Base-by-base conservation (phyloP, 805 yeast genomes). In the Kodamaea jinghongensis region DNA sequence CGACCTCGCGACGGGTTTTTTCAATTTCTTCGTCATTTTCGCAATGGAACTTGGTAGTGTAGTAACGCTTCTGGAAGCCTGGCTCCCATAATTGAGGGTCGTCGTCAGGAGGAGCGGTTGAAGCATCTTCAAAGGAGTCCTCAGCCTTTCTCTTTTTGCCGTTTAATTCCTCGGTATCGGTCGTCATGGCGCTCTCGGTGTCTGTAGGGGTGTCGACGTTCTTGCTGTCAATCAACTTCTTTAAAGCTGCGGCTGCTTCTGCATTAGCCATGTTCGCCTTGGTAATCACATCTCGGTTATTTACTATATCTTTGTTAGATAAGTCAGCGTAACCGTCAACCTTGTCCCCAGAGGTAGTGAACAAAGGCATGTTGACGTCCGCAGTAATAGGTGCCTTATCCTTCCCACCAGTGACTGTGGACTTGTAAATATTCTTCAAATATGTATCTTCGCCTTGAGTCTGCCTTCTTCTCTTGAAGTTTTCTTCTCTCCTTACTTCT, bases 61-160 rank as follows among this genome's bases (percentile, higher is more conserved):
- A 93, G 60, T 93, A 93, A 36, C 99, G 70, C 39, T 75, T 78
- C 37, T 76, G 77, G 61, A 86, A 93, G 0, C 99, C 99, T 0
- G 93, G 83, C 58, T 88, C 95, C 80, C 86, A 83, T 46, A 87
- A 63, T 49, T 80, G 76, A 25, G 90, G 38, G 36, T 57, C 59
- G 4, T 47, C 82, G 8, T 5, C 5, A 20, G 23, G 23, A 6
- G 71, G 64, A 43, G 75, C 80, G 23, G 60, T 70, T 23, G 27
- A 12, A n/a, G 28, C 13, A 28, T 56, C 56, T 3, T 62, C 73
- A 34, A 75, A 59, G 1, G 34, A 23, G 16, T 33, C 37, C 36
- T 27, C 43, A 16, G 31, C 30, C 52, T 23, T 40, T 41, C 38
- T 54, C 17, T 25, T 31, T 11, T 36, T 15, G 2, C 20, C 25